Evolutionary conservation across 441 rosid species (phyloP).

Genomic region (Bruguiera hainesii): DNA sequence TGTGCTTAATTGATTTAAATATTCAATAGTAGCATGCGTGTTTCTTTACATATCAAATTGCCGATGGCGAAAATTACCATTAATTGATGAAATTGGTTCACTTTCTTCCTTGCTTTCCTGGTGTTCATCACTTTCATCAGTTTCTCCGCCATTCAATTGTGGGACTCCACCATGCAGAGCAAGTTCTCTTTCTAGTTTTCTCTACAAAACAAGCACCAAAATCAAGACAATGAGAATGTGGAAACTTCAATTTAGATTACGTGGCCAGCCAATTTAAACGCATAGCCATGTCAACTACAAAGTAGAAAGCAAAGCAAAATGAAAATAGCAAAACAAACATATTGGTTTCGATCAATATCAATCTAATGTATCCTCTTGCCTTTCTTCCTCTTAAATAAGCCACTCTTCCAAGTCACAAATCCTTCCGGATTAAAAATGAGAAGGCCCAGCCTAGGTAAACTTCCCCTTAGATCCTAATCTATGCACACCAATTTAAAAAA

Average conservation of each 20-base stretch:
- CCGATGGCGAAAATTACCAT: conserved; percentile 43
- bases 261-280: not conserved
- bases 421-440: not conserved
- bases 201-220: conserved; percentile 36
- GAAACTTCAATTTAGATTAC: not conserved
- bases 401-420: not conserved
- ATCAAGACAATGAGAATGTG: conserved; percentile 2
- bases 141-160: conserved; percentile 24
- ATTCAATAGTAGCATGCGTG: not conserved
- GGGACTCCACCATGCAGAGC: conserved; percentile 42
- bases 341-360: not conserved
- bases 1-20: not conserved
- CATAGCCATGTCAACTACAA: not conserved
- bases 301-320: not conserved
- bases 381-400: not conserved
- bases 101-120: conserved; percentile 39
- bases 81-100: conserved; percentile 39
- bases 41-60: conserved; percentile 11
- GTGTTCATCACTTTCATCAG: conserved; percentile 30
- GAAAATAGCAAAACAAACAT: not conserved
- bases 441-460: not conserved
- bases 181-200: conserved; percentile 65
- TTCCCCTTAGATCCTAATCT: not conserved
- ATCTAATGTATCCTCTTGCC: not conserved
- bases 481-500: not conserved